Evolutionary conservation across 2,329 filamentous ascomycete genomes (phyloP).

Genomic region (Neurospora crassa): DNA sequence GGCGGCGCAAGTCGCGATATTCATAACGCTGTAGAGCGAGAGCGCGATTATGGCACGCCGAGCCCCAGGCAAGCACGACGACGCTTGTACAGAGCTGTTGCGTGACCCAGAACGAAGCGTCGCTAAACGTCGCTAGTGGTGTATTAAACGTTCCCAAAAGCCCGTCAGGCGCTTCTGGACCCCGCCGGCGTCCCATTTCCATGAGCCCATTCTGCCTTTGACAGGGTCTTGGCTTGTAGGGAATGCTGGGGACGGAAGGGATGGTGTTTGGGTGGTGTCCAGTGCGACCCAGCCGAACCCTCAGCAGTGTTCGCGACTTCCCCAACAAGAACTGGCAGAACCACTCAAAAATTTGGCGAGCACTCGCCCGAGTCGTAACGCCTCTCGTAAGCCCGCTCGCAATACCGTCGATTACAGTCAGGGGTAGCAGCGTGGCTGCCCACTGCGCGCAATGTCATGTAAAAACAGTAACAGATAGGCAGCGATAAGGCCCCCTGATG

Average conservation of each 20-base stretch:
- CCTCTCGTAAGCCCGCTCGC: background rate
- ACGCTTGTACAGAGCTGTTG: background rate
- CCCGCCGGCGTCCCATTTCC: background rate
- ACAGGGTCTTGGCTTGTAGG: background rate
- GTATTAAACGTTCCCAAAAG: background rate
- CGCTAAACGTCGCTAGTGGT: background rate
- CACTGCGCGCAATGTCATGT: background rate
- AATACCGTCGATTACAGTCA: background rate
- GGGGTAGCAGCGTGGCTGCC: background rate
- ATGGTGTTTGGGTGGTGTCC: background rate
- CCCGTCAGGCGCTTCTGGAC: background rate
- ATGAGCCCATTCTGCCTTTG: background rate
- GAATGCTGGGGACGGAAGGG: background rate
- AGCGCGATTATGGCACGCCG: background rate
- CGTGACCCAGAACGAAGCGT: background rate
- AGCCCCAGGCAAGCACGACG: background rate
- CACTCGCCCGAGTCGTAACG: slow-evolving; percentile 2
- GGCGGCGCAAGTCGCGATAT: background rate
- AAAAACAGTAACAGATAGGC: background rate
- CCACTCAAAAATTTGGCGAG: slow-evolving; percentile 21
- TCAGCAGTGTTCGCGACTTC: slow-evolving; percentile 12
- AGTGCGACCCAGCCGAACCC: background rate
- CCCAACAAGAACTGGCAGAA: slow-evolving; percentile 24
- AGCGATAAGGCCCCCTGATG: background rate
- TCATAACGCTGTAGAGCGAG: background rate